Evolutionary conservation across 306 rosid genomes (phyloP).

Genomic region (Corylus heterophylla): DNA sequence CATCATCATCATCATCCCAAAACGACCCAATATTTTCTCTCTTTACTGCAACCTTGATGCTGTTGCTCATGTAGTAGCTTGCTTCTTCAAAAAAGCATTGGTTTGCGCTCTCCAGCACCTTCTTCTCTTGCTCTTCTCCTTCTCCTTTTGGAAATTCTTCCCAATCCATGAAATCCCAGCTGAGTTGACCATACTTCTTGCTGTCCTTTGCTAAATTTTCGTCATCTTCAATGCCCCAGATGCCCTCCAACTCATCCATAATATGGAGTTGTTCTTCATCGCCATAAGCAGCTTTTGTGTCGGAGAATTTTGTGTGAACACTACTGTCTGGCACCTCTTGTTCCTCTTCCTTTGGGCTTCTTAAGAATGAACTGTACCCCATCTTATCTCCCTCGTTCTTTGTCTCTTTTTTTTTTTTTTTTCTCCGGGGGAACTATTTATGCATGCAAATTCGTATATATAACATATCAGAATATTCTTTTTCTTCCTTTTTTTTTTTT

Average conservation of each 20-base stretch:
- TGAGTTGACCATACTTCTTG: slow-evolving; percentile 27
- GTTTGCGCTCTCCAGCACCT: slow-evolving; percentile 10
- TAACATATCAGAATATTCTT: slow-evolving; percentile 15
- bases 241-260: slow-evolving; percentile 48
- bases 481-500: not conserved
- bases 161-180: slow-evolving; percentile 72
- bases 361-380: slow-evolving; percentile 41
- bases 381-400: slow-evolving; percentile 5
- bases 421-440: not conserved
- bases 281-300: slow-evolving; percentile 18
- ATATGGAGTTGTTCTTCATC: slow-evolving; percentile 43
- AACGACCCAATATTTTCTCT: slow-evolving; percentile 44
- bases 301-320: slow-evolving; percentile 20
- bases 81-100: slow-evolving; percentile 39
- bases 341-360: slow-evolving; percentile 71
- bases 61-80: not conserved
- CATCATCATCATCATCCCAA: slow-evolving; percentile 43
- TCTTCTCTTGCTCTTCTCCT: slow-evolving; percentile 31
- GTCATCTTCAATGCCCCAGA: slow-evolving; percentile 40
- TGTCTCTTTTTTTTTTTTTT: not conserved
- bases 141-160: slow-evolving; percentile 37
- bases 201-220: slow-evolving; percentile 4
- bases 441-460: slow-evolving; percentile 21
- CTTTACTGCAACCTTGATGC: slow-evolving; percentile 26
- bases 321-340: slow-evolving; percentile 50